A percentile compares a stretch with the other conserved stretches of the same genome.
Conservation (phyloP, 768 basidiomycete species). For the Dioszegia aurantiaca region DNA sequence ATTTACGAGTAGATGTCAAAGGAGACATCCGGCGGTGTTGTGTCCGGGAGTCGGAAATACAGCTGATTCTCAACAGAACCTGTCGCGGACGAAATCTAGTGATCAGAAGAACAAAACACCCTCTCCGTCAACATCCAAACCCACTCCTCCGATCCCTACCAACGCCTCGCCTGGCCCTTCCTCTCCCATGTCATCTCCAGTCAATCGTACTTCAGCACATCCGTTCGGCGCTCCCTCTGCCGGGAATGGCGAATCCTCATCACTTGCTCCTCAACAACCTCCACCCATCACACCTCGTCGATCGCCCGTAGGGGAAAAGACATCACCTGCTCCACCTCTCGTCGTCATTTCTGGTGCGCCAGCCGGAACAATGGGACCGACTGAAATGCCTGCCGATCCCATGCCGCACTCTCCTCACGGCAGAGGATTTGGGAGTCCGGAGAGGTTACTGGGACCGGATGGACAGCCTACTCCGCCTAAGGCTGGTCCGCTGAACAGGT, state of each 20-base stretch:
- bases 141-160: slow-evolving; percentile 26
- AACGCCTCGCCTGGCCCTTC: slow-evolving; percentile 37
- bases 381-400: slow-evolving; percentile 54
- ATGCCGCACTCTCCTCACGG: slow-evolving; percentile 53
- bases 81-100: slow-evolving; percentile 39
- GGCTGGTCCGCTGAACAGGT: slow-evolving; percentile 50
- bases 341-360: slow-evolving; percentile 52
- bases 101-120: slow-evolving; percentile 35
- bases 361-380: slow-evolving; percentile 23
- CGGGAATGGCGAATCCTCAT: slow-evolving; percentile 14
- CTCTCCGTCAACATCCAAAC: slow-evolving; percentile 24
- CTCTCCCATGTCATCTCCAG: slow-evolving; percentile 34
- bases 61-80: slow-evolving; percentile 27
- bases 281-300: slow-evolving; percentile 38
- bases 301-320: slow-evolving; percentile 47
- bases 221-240: slow-evolving; percentile 11
- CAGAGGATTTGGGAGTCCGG: slow-evolving; percentile 47
- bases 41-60: background rate
- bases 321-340: slow-evolving; percentile 52
- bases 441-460: slow-evolving; percentile 41
- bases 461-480: slow-evolving; percentile 51
- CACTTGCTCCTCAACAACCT: slow-evolving; percentile 12
- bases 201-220: slow-evolving; percentile 17
- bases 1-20: too few species aligned
- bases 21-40: too few species aligned